A percentile compares a stretch with the other conserved stretches of the same genome.
Evolutionary conservation across 2,329 filamentous ascomycete genomes (phyloP).

Genomic region (Ascochyta rabiei): DNA sequence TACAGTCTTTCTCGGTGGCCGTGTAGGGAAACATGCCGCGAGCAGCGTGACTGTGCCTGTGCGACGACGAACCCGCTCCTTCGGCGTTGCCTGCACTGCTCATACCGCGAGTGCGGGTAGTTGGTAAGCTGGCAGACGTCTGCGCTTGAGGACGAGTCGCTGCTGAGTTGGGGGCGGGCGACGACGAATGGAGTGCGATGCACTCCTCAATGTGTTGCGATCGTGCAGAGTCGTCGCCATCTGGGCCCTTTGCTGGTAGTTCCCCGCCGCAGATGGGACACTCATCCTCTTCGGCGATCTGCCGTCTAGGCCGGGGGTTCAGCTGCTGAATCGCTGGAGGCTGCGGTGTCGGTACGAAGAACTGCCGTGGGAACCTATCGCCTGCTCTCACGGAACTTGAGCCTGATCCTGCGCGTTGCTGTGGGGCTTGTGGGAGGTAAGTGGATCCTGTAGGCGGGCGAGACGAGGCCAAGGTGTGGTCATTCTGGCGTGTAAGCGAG

Average conservation of each 20-base stretch:
- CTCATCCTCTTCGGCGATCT: slow-evolving; percentile 71
- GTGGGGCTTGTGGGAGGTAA: background rate
- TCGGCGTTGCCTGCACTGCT: slow-evolving; percentile 36
- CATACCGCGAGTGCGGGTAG: slow-evolving; percentile 42
- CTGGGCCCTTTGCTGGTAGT: slow-evolving; percentile 60
- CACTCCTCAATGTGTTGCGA: slow-evolving; percentile 55
- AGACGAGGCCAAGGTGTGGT: slow-evolving; percentile 19
- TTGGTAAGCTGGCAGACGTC: slow-evolving; percentile 36
- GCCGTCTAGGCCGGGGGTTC: slow-evolving; percentile 30
- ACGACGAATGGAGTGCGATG: slow-evolving; percentile 42
- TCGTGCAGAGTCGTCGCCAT: slow-evolving; percentile 49
- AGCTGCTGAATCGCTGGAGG: slow-evolving; percentile 21
- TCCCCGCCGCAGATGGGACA: slow-evolving; percentile 78
- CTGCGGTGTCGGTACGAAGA: slow-evolving; percentile 19
- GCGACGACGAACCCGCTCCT: slow-evolving; percentile 28
- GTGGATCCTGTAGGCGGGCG: slow-evolving; percentile 11
- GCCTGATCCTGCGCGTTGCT: slow-evolving; percentile 14
- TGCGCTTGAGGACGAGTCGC: slow-evolving; percentile 14
- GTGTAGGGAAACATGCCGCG: slow-evolving; percentile 58
- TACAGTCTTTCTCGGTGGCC: slow-evolving; percentile 69
- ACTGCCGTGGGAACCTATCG: slow-evolving; percentile 25
- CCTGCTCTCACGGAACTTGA: slow-evolving; percentile 20
- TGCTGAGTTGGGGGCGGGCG: slow-evolving; percentile 23
- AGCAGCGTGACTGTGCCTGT: slow-evolving; percentile 33
- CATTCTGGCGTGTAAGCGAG: slow-evolving; percentile 16